phyloP scores from a whole-genome alignment of 192 early-diverging fungal species.

The Phlyctochytrium arcticum region DNA sequence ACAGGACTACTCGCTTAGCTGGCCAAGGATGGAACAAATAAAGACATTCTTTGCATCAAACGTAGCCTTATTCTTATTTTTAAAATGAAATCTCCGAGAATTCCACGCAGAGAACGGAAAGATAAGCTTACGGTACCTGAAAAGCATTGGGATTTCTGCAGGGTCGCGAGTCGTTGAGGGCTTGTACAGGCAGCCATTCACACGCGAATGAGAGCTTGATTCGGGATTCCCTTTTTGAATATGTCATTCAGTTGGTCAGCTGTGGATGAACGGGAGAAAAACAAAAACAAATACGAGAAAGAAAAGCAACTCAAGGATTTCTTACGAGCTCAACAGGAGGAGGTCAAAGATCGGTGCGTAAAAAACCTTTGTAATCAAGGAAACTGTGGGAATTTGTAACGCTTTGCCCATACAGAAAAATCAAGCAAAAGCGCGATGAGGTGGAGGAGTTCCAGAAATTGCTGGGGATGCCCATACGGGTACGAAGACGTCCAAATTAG shows the following conservation, averaged over 20 bases:
- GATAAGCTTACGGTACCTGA: too few relatives aligned
- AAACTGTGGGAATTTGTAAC: not conserved
- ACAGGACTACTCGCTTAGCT: too few relatives aligned
- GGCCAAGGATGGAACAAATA: too few relatives aligned
- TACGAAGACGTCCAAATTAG: too few relatives aligned
- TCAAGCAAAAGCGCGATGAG: conserved; percentile 27
- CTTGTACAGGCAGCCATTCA: too few relatives aligned
- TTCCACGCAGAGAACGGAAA: too few relatives aligned
- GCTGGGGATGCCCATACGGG: not conserved
- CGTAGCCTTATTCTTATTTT: too few relatives aligned
- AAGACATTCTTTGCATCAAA: too few relatives aligned
- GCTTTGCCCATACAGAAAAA: conserved; percentile 16
- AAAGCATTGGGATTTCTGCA: too few relatives aligned
- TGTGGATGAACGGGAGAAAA: conserved; percentile 34
- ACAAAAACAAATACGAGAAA: conserved; percentile 23
- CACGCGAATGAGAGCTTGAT: too few relatives aligned
- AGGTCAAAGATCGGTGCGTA: conserved; percentile 33
- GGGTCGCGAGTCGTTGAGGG: too few relatives aligned
- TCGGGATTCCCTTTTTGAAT: not conserved
- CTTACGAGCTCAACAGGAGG: conserved; percentile 32
- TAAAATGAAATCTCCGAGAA: too few relatives aligned
- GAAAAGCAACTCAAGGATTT: conserved; percentile 36
- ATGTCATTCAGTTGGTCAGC: conserved; percentile 48
- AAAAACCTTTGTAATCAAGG: not conserved
- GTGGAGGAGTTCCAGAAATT: conserved; percentile 20